Conservation (phyloP, 1,284 basidiomycete genomes). For the Puccinia horiana region DNA sequence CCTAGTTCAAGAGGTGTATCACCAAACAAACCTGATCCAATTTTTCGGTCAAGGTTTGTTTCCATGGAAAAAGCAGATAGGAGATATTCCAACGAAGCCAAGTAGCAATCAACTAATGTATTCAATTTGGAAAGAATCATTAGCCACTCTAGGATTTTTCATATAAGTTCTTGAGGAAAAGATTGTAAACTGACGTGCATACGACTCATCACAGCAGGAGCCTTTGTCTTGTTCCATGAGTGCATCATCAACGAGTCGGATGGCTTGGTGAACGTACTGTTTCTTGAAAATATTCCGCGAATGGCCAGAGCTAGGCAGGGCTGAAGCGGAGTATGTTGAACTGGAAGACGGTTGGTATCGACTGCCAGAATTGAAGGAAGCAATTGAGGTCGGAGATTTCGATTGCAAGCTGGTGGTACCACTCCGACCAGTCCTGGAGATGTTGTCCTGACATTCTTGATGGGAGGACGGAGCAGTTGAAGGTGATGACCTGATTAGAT, state of each 20-base stretch:
- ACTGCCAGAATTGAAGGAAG: conserved; percentile 26
- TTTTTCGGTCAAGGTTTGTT: conserved; percentile 12
- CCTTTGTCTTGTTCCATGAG: conserved; percentile 43
- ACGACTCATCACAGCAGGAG: conserved; percentile 24
- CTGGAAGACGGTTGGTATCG: conserved; percentile 33
- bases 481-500: conserved; percentile 12
- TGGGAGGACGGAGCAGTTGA: conserved; percentile 9
- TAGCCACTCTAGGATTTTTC: background rate
- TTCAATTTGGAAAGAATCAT: background rate
- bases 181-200: conserved; percentile 5
- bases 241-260: conserved; percentile 30
- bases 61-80: conserved; percentile 23
- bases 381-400: conserved; percentile 11
- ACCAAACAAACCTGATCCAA: conserved; percentile 28
- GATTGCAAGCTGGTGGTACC: conserved; percentile 1
- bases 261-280: conserved; percentile 40
- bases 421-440: background rate
- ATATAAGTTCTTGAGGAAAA: background rate
- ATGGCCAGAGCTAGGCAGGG: background rate
- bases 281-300: conserved; percentile 12
- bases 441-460: background rate
- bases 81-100: conserved; percentile 35
- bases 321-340: conserved; percentile 30
- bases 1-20: background rate
- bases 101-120: conserved; percentile 28